These are phyloP conservation scores for Epicoccum nigrum DNA, from an alignment of 2,329 filamentous ascomycete species.

Conservation along the genomic window DNA sequence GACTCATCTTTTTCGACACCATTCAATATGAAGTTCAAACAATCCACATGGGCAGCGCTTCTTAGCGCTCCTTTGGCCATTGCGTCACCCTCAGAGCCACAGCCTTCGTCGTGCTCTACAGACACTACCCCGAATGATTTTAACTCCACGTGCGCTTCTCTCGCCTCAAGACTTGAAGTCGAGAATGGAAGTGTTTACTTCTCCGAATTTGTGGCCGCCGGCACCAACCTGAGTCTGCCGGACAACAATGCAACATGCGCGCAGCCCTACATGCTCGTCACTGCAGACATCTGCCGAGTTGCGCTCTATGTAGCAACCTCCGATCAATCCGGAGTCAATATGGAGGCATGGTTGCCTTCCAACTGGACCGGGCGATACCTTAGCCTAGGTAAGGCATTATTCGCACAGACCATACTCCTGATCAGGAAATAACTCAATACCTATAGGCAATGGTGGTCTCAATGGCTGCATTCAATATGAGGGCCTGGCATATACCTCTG, in stretches of 20 bases:
- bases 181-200: constrained; percentile 47
- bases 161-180: constrained; percentile 41
- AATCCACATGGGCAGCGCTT: constrained; percentile 19
- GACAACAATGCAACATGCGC: constrained; percentile 51
- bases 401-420: too few relatives aligned
- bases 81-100: background rate
- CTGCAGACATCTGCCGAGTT: constrained; percentile 51
- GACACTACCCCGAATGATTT: constrained; percentile 18
- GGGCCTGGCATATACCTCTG: constrained; percentile 48
- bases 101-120: constrained; percentile 9
- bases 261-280: constrained; percentile 34
- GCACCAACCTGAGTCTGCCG: constrained; percentile 49
- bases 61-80: constrained; percentile 3
- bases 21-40: constrained; percentile 27
- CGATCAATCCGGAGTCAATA: constrained; percentile 48
- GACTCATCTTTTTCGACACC: background rate
- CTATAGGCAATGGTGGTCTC: constrained; percentile 49
- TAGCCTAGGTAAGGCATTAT: constrained; percentile 12
- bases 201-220: constrained; percentile 47
- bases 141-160: constrained; percentile 29
- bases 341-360: constrained; percentile 55
- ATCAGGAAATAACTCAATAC: background rate
- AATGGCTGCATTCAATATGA: constrained; percentile 49
- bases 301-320: constrained; percentile 50
- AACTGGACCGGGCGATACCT: constrained; percentile 50